Evolutionary conservation across 2,329 filamentous ascomycete species (phyloP).

Genomic region (Trichoderma atrobrunneum): DNA sequence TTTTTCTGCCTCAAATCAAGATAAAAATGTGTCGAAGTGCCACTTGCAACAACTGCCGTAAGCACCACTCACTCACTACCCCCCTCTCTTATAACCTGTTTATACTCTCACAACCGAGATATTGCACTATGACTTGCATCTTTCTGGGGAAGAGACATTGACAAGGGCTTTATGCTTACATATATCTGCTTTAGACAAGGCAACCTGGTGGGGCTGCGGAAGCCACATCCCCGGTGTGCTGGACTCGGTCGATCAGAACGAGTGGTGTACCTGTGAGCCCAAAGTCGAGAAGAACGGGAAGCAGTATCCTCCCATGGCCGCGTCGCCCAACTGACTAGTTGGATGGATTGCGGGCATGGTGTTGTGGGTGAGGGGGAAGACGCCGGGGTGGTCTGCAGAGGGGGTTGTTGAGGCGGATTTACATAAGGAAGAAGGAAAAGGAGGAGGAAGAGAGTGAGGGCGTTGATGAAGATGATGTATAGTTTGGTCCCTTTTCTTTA

Average conservation of each 20-base stretch:
- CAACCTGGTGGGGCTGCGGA: constrained; percentile 65
- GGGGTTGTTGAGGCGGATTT: constrained; percentile 32
- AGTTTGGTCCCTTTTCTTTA: background rate
- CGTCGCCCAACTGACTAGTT: constrained; percentile 40
- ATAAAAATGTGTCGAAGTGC: constrained; percentile 63
- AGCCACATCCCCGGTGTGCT: constrained; percentile 61
- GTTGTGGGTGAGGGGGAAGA: constrained; percentile 31
- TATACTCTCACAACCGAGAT: background rate
- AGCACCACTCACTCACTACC: constrained; percentile 30
- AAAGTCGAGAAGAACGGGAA: constrained; percentile 59
- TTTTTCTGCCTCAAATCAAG: background rate
- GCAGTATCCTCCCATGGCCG: constrained; percentile 63
- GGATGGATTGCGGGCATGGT: constrained; percentile 28
- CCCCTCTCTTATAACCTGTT: background rate
- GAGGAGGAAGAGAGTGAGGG: background rate
- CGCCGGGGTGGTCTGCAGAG: constrained; percentile 29
- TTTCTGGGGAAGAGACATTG: no score
- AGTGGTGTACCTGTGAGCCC: constrained; percentile 66
- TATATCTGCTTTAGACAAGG: constrained; percentile 45
- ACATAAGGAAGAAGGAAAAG: background rate
- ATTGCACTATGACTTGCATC: background rate
- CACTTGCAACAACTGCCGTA: constrained; percentile 62
- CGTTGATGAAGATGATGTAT: background rate
- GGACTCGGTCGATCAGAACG: constrained; percentile 52
- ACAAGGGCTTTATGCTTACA: background rate